Percentiles rank a stretch among this genome's conserved stretches.
Conservation (phyloP, 305 asterid species). For the Fraxinus albicans region DNA sequence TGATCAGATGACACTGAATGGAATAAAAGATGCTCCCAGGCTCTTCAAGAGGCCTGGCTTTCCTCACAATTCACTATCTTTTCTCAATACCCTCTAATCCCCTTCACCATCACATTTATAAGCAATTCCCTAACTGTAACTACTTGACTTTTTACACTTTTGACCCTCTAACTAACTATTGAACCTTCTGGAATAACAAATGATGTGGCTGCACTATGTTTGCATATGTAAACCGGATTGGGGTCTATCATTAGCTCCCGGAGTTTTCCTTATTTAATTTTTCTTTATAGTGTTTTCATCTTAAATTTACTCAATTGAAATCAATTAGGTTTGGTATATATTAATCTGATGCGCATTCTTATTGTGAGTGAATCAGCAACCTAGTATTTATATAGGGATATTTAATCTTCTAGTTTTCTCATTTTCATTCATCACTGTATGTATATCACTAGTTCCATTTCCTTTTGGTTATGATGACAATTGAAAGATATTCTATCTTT, state of each 20-base stretch:
- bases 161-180: background rate
- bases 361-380: conserved; percentile 3
- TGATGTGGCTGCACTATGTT: background rate
- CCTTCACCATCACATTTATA: background rate
- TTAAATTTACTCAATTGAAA: background rate
- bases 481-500: background rate
- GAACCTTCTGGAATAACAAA: background rate
- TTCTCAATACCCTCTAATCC: background rate
- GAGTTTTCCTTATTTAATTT: background rate
- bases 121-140: background rate
- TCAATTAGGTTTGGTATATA: background rate
- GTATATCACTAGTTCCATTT: background rate
- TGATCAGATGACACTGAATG: background rate
- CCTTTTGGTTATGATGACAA: background rate
- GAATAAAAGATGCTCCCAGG: background rate
- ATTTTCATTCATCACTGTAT: background rate
- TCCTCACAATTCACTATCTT: background rate
- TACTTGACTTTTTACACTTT: background rate
- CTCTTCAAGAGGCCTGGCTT: background rate
- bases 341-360: background rate
- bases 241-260: background rate
- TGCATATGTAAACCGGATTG: background rate
- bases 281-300: background rate
- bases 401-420: background rate
- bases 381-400: background rate